Base-by-base conservation (phyloP, 768 basidiomycete genomes). In the Phanerochaete carnosa region DNA sequence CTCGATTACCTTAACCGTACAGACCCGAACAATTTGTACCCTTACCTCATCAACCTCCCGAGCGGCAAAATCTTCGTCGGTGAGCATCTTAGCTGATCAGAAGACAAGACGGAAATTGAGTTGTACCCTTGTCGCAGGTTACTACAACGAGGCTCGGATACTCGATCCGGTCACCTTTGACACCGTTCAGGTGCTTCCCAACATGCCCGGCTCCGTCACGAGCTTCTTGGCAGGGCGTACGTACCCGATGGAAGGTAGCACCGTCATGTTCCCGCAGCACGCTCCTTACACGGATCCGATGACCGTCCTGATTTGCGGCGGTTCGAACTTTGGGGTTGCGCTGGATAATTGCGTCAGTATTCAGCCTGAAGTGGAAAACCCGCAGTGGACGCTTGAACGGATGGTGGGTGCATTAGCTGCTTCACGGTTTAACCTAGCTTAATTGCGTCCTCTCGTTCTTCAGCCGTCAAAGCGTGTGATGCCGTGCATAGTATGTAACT, bases 121-220 rank as follows among this genome's bases (percentile, higher is more conserved):
- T 19, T 43, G 39, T 7, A 11, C 11, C 8, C 15, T 8, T 26
- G n/a, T 8, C 16, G 59, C n/a, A 90, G 89, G 79, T 0, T 92
- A 92, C 68, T 92, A 85, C 74, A 92, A 93, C 62, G 88, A 92
- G 71, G 91, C 90, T 0, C 85, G 90, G 19, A 83, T 92, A 61
- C 75, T 92, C 23, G 80, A 92, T 60, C 84, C 87, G 0, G 75
- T 68, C 16, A 88, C 82, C 1, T 90, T 92, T 62, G 73, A 77
- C 25, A 92, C 90, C 0, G 70, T 85, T 56, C 73, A 73, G 7
- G 72, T 75, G 6, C 72, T 91, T 3, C 91, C 91, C 16, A 90
- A 90, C 65, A 84, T 89, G 62, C 90, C 91, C 0, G 90, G 86
- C 0, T 78, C 86, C 0, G 91, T 92, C 53, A 85, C 83, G 60